Evolutionary conservation across 345 rosid genomes (phyloP).

Genomic region (Populus euphratica): DNA sequence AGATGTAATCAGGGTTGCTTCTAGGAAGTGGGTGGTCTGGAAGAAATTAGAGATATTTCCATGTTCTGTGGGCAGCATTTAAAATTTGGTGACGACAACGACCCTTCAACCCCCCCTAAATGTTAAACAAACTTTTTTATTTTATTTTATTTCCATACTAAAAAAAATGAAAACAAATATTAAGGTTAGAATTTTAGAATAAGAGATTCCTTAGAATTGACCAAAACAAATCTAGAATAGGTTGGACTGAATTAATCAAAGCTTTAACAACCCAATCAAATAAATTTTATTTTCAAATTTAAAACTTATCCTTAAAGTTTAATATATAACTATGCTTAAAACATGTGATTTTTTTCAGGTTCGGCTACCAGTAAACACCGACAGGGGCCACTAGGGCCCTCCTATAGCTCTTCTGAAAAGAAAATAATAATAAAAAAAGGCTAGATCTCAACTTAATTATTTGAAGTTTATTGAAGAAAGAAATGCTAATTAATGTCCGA

Average conservation of each 20-base stretch:
- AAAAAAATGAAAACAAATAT: too few species aligned
- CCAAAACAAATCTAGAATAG: too few species aligned
- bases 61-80: too few species aligned
- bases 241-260: too few species aligned
- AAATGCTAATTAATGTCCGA: neutral
- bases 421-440: neutral
- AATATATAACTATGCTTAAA: too few species aligned
- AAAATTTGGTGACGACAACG: neutral
- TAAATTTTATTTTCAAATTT: too few species aligned
- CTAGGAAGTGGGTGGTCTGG: neutral
- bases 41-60: neutral
- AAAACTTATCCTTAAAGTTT: too few species aligned
- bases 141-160: too few species aligned
- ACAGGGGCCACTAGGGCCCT: neutral
- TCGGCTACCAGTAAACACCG: neutral
- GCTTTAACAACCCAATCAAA: too few species aligned
- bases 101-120: neutral
- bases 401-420: neutral
- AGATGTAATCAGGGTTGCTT: neutral
- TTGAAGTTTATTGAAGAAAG: neutral
- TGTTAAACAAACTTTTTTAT: neutral
- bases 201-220: too few species aligned
- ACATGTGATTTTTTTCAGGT: neutral
- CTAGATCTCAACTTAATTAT: too few species aligned
- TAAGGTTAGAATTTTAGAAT: too few species aligned